Base-by-base conservation (phyloP, 1,284 basidiomycete genomes). In the Neotropicomus parvogracilis region DNA sequence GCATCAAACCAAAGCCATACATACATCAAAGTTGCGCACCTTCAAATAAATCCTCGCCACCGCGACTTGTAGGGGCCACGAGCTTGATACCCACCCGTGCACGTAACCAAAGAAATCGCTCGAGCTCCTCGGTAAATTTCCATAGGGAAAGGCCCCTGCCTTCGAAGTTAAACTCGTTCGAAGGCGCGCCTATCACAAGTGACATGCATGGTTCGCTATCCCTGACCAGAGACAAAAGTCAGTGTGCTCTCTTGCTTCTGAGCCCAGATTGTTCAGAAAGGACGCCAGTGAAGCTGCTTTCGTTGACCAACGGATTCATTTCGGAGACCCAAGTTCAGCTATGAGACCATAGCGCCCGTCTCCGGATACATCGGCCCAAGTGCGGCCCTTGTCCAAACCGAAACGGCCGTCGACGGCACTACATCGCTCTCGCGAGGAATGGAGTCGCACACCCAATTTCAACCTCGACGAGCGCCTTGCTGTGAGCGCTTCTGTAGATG, bases 181-280 rank as follows among this genome's bases (percentile, higher is more conserved):
- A 85, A 72, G 71, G 70, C 24, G 69, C 70, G 36, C 70, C 53
- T 79, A 82, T 66, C 68, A 81, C 77, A 64, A 73, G 80, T 77
- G 8, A 33, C 14, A n/a, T 17, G 10, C 9, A 24, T 4, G 1
- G 1, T 2, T 17, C 24, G 5, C 44, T 29, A n/a, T n/a, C 24
- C 11, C 20, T 44, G 4, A 50, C 44, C 16, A 19, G 32, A 9
- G 33, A 33, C 14, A 12, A 19, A 4, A 21, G 40, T n/a, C 56
- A 80, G 79, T 81, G 54, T 72, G 75, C 47, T 64, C 69, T 35
- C 64, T 79, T 43, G 74, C 73, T 40, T 70, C 78, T 58, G 76
- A 80, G 68, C 67, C 75, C 48, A 72, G 72, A 56, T 69, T 83
- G 42, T 63, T 78, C 55, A 78, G 80, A 53, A 62, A 69, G 40